Conservation (phyloP, 257 asterid species). For the Nicotiana attenuata region DNA sequence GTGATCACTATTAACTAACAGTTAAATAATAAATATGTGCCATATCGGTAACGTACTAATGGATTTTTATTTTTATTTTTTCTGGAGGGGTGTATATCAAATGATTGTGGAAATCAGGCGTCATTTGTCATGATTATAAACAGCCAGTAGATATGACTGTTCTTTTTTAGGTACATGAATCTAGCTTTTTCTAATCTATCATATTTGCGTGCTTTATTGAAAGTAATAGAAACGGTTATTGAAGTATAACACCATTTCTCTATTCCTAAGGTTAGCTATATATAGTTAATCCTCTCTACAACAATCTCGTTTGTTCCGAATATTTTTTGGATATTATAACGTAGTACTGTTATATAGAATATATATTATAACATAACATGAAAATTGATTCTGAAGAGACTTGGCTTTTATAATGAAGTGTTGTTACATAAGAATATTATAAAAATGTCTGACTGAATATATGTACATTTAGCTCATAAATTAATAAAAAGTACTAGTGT, state of each 20-base stretch:
- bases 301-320: no score
- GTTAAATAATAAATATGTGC: not conserved
- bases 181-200: constrained; percentile 11
- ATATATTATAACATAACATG: no score
- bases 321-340: no score
- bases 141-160: not conserved
- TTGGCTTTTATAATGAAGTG: no score
- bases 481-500: not conserved
- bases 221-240: not conserved
- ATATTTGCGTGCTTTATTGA: not conserved
- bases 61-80: not conserved
- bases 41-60: not conserved
- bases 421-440: no score
- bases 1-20: no score
- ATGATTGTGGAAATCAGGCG: constrained; percentile 24
- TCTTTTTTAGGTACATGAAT: constrained; percentile 11
- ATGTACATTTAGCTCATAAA: not conserved
- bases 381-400: no score
- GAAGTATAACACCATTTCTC: not conserved
- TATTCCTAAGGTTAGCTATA: not conserved
- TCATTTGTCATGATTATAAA: constrained; percentile 24
- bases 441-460: no score
- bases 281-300: no score
- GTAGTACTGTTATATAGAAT: no score
- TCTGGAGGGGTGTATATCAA: not conserved